Conservation (phyloP, 805 yeast genomes). For the Candida dajiaensis region DNA sequence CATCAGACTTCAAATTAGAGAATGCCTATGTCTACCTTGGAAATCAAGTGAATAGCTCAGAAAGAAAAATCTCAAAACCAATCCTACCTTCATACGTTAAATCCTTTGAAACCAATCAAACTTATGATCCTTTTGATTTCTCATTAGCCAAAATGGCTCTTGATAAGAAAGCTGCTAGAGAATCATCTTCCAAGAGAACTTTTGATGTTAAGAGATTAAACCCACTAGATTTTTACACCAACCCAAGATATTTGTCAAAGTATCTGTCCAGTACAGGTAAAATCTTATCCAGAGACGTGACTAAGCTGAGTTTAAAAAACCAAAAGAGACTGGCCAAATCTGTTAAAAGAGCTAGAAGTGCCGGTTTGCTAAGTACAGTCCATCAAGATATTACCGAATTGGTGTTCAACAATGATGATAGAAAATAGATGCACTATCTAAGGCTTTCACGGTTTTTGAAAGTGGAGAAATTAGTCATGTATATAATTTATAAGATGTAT, state of each 20-base stretch:
- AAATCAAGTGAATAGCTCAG: background rate
- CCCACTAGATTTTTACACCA: constrained; percentile 65
- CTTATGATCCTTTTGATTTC: constrained; percentile 82
- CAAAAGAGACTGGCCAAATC: constrained; percentile 53
- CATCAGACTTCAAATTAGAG: background rate
- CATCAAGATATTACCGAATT: constrained; percentile 45
- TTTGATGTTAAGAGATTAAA: constrained; percentile 48
- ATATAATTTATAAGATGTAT: background rate
- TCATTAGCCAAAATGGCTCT: constrained; percentile 51
- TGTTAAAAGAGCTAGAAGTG: constrained; percentile 70
- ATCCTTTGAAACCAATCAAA: constrained; percentile 43
- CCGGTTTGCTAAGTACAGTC: constrained; percentile 74
- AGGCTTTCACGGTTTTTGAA: too few species aligned
- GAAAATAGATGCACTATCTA: too few species aligned
- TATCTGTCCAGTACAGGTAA: constrained; percentile 70
- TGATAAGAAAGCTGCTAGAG: constrained; percentile 33
- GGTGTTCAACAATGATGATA: constrained; percentile 8
- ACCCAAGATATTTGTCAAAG: constrained; percentile 62
- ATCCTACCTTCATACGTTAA: constrained; percentile 29
- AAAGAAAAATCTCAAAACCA: background rate
- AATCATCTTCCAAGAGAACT: constrained; percentile 20
- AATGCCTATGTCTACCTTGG: background rate
- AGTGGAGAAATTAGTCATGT: background rate
- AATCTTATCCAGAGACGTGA: constrained; percentile 61
- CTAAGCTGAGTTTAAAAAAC: constrained; percentile 6